phyloP scores from a whole-genome alignment of 2,329 filamentous ascomycete genomes.

The Scorias spongiosa region DNA sequence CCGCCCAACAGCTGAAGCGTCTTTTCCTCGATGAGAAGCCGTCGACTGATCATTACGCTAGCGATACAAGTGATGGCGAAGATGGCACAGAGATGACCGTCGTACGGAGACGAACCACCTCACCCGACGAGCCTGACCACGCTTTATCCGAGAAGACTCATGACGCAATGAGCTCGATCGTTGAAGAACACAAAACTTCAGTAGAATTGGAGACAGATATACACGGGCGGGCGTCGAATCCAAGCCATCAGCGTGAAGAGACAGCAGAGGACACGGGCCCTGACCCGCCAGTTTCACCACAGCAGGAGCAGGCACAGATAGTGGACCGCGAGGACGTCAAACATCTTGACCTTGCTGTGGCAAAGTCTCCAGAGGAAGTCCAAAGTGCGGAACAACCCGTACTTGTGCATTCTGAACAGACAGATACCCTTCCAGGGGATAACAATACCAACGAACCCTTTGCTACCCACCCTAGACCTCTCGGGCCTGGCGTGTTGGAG shows the following conservation, averaged over 20 bases:
- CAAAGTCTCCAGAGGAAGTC: slow-evolving; percentile 15
- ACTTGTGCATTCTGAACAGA: not conserved
- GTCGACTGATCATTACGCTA: slow-evolving; percentile 16
- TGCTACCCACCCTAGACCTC: slow-evolving; percentile 18
- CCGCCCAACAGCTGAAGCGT: slow-evolving; percentile 82
- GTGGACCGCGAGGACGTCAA: slow-evolving; percentile 39
- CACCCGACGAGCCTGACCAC: slow-evolving; percentile 27
- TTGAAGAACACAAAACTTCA: slow-evolving; percentile 40
- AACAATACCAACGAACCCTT: slow-evolving; percentile 10
- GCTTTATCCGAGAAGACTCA: slow-evolving; percentile 42
- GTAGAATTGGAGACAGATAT: slow-evolving; percentile 4
- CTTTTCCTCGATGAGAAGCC: slow-evolving; percentile 86
- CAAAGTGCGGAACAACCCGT: not conserved
- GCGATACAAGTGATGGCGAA: slow-evolving; percentile 38
- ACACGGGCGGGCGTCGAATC: not conserved
- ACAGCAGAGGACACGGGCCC: slow-evolving; percentile 2
- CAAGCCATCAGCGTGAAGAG: not conserved
- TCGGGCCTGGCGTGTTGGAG: slow-evolving; percentile 21
- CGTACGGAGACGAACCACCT: slow-evolving; percentile 13
- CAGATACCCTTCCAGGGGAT: not conserved
- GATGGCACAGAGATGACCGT: slow-evolving; percentile 38
- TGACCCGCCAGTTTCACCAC: slow-evolving; percentile 12
- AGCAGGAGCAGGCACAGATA: slow-evolving; percentile 15
- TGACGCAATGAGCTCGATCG: slow-evolving; percentile 48
- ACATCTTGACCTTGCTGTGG: slow-evolving; percentile 45